Conservation (phyloP, 306 rosid genomes). For the Acacia confusa region DNA sequence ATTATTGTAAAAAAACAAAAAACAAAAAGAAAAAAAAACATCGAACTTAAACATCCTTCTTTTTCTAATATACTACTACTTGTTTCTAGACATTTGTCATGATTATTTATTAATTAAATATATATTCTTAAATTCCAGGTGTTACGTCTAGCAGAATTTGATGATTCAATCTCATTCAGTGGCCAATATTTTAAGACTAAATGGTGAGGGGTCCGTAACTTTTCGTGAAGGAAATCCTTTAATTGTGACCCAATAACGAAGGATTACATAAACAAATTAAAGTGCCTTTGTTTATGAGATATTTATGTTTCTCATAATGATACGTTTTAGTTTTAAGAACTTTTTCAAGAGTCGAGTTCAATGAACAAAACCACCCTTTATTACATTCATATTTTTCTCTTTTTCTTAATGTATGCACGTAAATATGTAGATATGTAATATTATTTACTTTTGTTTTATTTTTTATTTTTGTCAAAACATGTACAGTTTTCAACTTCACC, state of each 20-base stretch:
- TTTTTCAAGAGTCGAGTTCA: not conserved
- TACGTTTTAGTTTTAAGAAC: not conserved
- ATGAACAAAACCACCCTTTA: not conserved
- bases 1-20: not conserved
- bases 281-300: slow-evolving; percentile 2
- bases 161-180: slow-evolving; percentile 35
- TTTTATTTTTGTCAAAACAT: not conserved
- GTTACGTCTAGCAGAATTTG: slow-evolving; percentile 27
- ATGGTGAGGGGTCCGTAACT: slow-evolving; percentile 26
- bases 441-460: not conserved
- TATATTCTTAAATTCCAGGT: not conserved
- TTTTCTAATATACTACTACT: not conserved
- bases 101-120: not conserved
- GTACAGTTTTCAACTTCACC: not conserved
- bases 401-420: not conserved
- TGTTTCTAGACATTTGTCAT: not conserved
- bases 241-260: slow-evolving; percentile 40
- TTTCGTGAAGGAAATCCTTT: slow-evolving; percentile 40
- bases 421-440: not conserved
- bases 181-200: slow-evolving; percentile 28
- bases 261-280: slow-evolving; percentile 32
- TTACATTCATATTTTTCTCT: not conserved
- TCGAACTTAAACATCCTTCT: slow-evolving; percentile 3
- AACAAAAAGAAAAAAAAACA: too few relatives aligned
- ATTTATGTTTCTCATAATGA: not conserved